phyloP scores from a whole-genome alignment of 176 grass and related monocot genomes.

The Cenchrus purpureus region DNA sequence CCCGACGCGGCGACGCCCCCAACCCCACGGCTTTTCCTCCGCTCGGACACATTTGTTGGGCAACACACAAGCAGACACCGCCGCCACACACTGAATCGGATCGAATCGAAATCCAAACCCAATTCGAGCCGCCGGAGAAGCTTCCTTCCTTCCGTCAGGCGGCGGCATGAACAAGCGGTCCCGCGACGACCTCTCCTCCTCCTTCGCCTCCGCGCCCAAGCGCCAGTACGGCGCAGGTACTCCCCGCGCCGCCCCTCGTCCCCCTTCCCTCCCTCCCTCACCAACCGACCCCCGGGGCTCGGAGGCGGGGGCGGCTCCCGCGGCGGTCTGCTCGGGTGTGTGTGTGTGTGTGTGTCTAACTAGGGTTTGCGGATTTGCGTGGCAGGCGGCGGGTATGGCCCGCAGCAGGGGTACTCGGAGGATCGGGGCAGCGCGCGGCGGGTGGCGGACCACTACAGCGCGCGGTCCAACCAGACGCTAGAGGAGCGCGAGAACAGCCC shows the following conservation, averaged over 20 bases:
- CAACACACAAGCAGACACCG: not conserved
- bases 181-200: slow-evolving; percentile 49
- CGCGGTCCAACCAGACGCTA: slow-evolving; percentile 95
- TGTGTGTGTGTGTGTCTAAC: slow-evolving; percentile 2
- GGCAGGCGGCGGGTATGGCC: slow-evolving; percentile 34
- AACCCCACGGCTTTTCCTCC: too few species aligned
- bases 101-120: not conserved
- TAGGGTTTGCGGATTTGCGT: slow-evolving; percentile 28
- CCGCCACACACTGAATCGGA: not conserved
- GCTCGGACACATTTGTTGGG: not conserved
- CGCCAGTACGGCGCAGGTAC: slow-evolving; percentile 56
- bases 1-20: not conserved
- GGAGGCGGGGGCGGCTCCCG: not conserved
- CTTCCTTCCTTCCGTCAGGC: not conserved
- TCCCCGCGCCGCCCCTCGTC: not conserved
- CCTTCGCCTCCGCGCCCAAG: slow-evolving; percentile 42
- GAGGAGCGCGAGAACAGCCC: slow-evolving; percentile 95
- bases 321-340: not conserved
- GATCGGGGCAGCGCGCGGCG: slow-evolving; percentile 53
- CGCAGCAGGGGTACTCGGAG: slow-evolving; percentile 42
- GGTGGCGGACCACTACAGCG: slow-evolving; percentile 96
- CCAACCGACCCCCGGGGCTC: not conserved
- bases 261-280: not conserved
- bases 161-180: slow-evolving; percentile 55
- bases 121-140: not conserved